Evolutionary conservation across 2,329 filamentous ascomycete genomes (phyloP), one percentile per base, ranked within the genome.

Genomic region (Aspergillus amoenus): DNA sequence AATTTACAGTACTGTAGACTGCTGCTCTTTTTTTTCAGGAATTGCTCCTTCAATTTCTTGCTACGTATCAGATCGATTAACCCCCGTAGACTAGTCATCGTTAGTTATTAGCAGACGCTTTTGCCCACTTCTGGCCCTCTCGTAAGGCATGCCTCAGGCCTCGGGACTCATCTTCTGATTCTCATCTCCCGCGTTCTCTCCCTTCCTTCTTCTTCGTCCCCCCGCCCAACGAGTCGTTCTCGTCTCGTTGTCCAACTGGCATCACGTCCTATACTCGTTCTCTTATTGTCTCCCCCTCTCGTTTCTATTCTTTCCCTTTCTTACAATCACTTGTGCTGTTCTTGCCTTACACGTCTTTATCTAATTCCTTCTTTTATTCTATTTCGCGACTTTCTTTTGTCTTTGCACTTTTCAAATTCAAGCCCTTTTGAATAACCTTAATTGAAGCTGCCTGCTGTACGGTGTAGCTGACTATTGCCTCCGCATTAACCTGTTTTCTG

Each of bases 161-260:
- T 54, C 61, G 55, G 60, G 61, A 61, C 51, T 59, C 57, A 57
- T 58, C 58, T 63, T 62, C 64, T 64, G 61, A 30, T 55, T 22
- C 53, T 45, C 62, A 57, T 64, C 58, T 65, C 59, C 60, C 52
- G 34, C 34, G 27, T 37, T n/a, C 5, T 64, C 46, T 61, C 58
- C 59, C 32, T 64, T 48, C 56, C 63, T 64, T 64, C 66, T 65
- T 57, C 67, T 64, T 66, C 67, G 68, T 69, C 69, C 69, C 64
- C 69, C 70, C 69, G 66, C 70, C 66, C 66, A 66, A 65, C 66
- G 67, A 71, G 68, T 68, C 66, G 62, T 47, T 56, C 34, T 61
- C 54, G 60, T 64, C 63, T 68, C 59, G 58, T 83, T 83, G 68
- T 79, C 81, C 46, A 82, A 78, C 62, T 82, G 54, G 51, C 80